Percentiles rank a stretch among this genome's conserved stretches.
phyloP scores from a whole-genome alignment of 2,329 filamentous ascomycete genomes.

The Talaromyces sp. region DNA sequence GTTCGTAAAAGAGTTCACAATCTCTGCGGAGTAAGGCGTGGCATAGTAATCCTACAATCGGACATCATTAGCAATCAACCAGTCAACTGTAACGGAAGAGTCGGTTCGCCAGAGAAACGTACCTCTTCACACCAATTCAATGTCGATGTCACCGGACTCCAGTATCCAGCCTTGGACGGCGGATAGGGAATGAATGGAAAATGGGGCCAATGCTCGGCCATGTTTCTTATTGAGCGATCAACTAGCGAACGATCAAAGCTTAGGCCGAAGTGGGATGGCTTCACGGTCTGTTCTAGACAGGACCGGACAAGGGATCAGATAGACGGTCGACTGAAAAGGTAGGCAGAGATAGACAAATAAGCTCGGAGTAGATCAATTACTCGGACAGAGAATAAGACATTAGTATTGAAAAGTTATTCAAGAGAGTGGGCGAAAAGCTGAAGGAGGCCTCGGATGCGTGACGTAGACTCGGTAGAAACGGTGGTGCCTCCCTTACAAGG shows the following conservation, averaged over 20 bases:
- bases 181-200: constrained; percentile 43
- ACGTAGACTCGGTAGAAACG: background rate
- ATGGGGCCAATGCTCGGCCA: constrained; percentile 20
- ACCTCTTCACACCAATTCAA: constrained; percentile 81
- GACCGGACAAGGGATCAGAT: background rate
- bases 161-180: constrained; percentile 56
- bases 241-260: background rate
- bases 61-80: background rate
- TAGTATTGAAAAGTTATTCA: background rate
- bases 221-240: background rate
- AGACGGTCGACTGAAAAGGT: background rate
- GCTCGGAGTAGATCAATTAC: background rate
- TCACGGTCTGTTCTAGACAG: constrained; percentile 8
- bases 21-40: constrained; percentile 71
- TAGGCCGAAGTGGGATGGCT: background rate
- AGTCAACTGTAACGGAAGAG: background rate
- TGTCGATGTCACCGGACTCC: constrained; percentile 68
- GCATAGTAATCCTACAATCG: constrained; percentile 67
- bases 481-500: background rate
- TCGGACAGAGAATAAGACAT: background rate
- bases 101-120: constrained; percentile 17
- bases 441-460: background rate
- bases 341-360: background rate
- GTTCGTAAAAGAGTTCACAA: constrained; percentile 80
- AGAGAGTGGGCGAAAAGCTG: background rate